Base-by-base conservation (phyloP, 768 basidiomycete species). In the Lentinula lateritia region DNA sequence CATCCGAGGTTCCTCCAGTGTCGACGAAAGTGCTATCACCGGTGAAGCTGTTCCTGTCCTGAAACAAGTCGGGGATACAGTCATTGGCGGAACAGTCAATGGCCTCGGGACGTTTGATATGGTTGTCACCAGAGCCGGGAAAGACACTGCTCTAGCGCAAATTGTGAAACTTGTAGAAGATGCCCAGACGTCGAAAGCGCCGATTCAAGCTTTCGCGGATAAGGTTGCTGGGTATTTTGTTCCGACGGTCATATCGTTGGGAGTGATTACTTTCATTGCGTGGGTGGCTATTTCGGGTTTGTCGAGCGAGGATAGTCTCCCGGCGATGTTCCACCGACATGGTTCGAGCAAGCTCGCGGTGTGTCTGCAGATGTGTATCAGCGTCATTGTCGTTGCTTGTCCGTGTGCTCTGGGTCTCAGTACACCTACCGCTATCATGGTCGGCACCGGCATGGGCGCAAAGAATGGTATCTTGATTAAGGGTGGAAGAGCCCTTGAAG, bases 351-450 rank as follows among this genome's bases (percentile, higher is more conserved):
- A 89, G 69, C 78, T 98, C 62, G 91, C 92, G 6, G 89, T 96
- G 13, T 98, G 95, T 71, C 78, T 99, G 52, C 94, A 96, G 76
- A 87, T 99, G 69, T 98, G 96, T 73, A 99, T 98, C 70, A 95
- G 92, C 43, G 97, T 98, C 64, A 84, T 99, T 62, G 97, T 99
- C 53, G 95, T 99, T 56, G 96, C 97, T 20, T 99, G 97, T 73
- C 97, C 97, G 0, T 99, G 97, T 71, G 96, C 97, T 0, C 83
- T 99, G 38, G 97, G 96, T 5, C 81, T 98, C 62, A 93, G 92
- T 60, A 98, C 96, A 0, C 97, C 97, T 0, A 98, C 97, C 0
- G 97, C 96, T 2, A 94, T 98, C 74, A 98, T 98, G 97, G 97
- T 98, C 36, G 97, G 97, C 16, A 98, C 96, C 0, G 97, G 97